Evolutionary conservation across 176 grass and related monocot species (phyloP), one percentile per base, ranked within the genome.

Genomic region (Echinochloa phyllopogon): DNA sequence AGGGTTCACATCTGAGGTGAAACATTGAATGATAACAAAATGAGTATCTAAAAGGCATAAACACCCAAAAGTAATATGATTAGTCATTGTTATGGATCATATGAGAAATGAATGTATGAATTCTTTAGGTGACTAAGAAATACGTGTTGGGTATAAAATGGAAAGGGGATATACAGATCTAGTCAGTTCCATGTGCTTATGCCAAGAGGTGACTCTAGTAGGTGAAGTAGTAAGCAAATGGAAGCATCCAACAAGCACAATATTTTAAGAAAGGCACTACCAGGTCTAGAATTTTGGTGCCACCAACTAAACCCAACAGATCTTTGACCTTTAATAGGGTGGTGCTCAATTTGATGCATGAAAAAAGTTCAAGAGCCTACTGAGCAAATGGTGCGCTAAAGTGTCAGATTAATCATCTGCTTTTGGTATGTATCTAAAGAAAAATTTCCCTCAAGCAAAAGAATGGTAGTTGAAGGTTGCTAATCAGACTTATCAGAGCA

Each of bases 21-120:
- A 69, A 75, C 8, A 9, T 68, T 74, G 65, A 4, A 75, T 16
- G 5, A 15, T 47, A 65, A 66, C 16, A 8, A 15, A 78, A 45
- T 8, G 14, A 21, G 5, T 48, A 58, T 11, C 43, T 17, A 16
- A 43, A 85, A 43, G 61, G 45, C 13, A 57, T 3, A 57, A 16
- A 8, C 14, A 21, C 56, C 16, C 8, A 6, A 60, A 16, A 2
- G 76, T 69, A 56, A 44, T 23, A 62, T 21, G 20, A 77, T 43
- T 53, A 20, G 74, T 84, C 67, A 41, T 61, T 73, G 37, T 27
- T 77, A 15, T 51, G 45, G 20, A 80, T 39, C 65, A 55, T 76
- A 50, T 17, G 10, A 21, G 43, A 52, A 44, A 18, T 45, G 13
- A 67, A 52, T 48, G 45, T 55, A 56, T 23, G 56, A 40, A n/a